These are phyloP conservation scores for Kodamaea kaohsiungensis DNA, from an alignment of 805 yeast genomes.

Conservation along the genomic window DNA sequence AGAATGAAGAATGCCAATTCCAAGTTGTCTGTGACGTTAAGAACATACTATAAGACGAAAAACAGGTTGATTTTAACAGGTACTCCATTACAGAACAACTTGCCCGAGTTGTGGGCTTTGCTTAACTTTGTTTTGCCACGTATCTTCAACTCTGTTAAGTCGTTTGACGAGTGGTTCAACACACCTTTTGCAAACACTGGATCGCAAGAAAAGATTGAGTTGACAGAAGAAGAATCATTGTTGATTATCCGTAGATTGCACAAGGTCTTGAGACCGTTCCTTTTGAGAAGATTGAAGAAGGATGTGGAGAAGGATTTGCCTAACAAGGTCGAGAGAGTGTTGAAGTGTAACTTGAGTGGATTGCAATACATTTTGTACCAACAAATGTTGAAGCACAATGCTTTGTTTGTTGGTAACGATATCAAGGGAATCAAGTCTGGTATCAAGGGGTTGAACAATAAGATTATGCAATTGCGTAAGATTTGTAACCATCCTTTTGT, in stretches of 20 bases:
- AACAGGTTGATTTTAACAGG: slow-evolving; percentile 82
- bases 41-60: slow-evolving; percentile 70
- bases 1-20: slow-evolving; percentile 81
- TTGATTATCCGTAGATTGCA: slow-evolving; percentile 83
- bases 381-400: slow-evolving; percentile 75
- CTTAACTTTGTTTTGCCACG: slow-evolving; percentile 80
- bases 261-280: slow-evolving; percentile 82
- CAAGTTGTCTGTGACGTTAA: slow-evolving; percentile 69
- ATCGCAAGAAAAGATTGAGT: slow-evolving; percentile 73
- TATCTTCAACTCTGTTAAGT: slow-evolving; percentile 80
- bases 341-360: slow-evolving; percentile 76
- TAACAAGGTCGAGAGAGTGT: slow-evolving; percentile 78
- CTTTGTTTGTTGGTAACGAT: slow-evolving; percentile 63
- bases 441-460: slow-evolving; percentile 75
- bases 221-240: slow-evolving; percentile 83
- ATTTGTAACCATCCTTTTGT: slow-evolving; percentile 89
- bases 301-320: slow-evolving; percentile 88
- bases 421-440: slow-evolving; percentile 59
- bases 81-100: slow-evolving; percentile 82
- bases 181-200: slow-evolving; percentile 89
- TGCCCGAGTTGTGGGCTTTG: slow-evolving; percentile 86
- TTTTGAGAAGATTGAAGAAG: slow-evolving; percentile 78
- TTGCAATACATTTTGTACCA: slow-evolving; percentile 70
- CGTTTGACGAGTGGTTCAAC: slow-evolving; percentile 88
- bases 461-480: slow-evolving; percentile 82